These are phyloP conservation scores for Sclerospora graminicola DNA, from an alignment of 352 stramenopile species.

Conservation along the genomic window DNA sequence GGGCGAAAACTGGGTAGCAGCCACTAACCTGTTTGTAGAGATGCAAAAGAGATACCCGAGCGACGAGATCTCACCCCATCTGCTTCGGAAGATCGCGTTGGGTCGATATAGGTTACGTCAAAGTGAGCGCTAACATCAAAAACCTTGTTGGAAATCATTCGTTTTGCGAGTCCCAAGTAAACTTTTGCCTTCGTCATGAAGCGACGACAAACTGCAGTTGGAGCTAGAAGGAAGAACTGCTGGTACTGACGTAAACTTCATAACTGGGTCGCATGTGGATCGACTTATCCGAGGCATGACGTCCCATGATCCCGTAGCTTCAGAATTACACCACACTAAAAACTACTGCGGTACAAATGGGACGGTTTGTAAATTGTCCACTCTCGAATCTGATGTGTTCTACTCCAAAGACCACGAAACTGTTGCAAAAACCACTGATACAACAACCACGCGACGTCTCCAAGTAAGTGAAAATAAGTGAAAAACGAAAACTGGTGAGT, in stretches of 20 bases:
- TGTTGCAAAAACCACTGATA: no score
- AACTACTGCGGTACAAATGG: no score
- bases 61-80: slow-evolving; percentile 38
- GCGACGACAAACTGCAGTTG: slow-evolving; percentile 19
- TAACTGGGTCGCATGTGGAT: slow-evolving; percentile 32
- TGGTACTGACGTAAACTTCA: slow-evolving; percentile 18
- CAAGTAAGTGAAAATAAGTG: no score
- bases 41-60: slow-evolving; percentile 49
- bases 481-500: no score
- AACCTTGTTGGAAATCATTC: no score
- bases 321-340: no score
- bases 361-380: no score
- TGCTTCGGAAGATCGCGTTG: slow-evolving; percentile 52
- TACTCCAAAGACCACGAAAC: no score
- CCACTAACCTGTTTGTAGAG: slow-evolving; percentile 60
- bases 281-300: slow-evolving; percentile 65
- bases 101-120: slow-evolving; percentile 46
- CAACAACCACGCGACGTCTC: no score
- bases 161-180: slow-evolving; percentile 29
- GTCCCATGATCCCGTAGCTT: slow-evolving; percentile 60
- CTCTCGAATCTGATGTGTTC: no score
- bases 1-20: slow-evolving; percentile 48
- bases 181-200: slow-evolving; percentile 37
- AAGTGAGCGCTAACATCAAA: slow-evolving; percentile 1
- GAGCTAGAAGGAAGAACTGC: slow-evolving; percentile 20